phyloP scores from a whole-genome alignment of 2,329 filamentous ascomycete genomes.

The Grosmannia huntii region DNA sequence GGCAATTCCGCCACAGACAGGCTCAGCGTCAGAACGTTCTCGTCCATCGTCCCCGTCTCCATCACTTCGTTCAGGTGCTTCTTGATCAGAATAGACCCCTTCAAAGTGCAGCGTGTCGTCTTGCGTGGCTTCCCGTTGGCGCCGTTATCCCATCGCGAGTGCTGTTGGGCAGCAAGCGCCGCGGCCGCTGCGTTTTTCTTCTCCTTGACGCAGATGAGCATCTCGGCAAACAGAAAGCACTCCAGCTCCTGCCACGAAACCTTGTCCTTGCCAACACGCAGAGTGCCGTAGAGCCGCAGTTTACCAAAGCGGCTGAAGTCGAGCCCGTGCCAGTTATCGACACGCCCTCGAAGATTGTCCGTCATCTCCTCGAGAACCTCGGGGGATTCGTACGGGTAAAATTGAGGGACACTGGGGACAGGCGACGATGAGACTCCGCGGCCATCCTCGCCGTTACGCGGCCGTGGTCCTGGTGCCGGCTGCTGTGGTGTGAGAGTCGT shows the following conservation, averaged over 20 bases:
- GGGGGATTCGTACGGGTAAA: conserved; percentile 60
- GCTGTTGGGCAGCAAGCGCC: conserved; percentile 17
- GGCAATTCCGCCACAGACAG: conserved; percentile 86
- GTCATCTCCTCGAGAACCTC: conserved; percentile 75
- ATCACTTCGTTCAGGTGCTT: conserved; percentile 86
- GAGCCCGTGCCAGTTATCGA: conserved; percentile 96
- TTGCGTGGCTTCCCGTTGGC: conserved; percentile 39
- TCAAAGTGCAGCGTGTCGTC: conserved; percentile 70
- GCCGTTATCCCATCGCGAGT: conserved; percentile 53
- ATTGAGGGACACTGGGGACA: conserved; percentile 40
- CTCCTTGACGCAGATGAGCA: conserved; percentile 99
- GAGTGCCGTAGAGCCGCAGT: conserved; percentile 73
- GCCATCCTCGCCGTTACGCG: conserved; percentile 36
- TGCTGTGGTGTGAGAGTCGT: conserved; percentile 25
- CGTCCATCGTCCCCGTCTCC: conserved; percentile 58
- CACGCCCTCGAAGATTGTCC: conserved; percentile 69
- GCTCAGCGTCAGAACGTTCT: conserved; percentile 76
- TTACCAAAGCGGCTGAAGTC: conserved; percentile 92
- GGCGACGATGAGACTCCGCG: conserved; percentile 48
- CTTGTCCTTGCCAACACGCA: conserved; percentile 91
- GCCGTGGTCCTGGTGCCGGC: conserved; percentile 16
- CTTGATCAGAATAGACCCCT: conserved; percentile 96
- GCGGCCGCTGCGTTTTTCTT: conserved; percentile 51
- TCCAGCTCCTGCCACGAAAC: conserved; percentile 96
- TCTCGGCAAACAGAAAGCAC: conserved; percentile 93